phyloP scores from a whole-genome alignment of 148 eudicot genomes.

The Silene conica region DNA sequence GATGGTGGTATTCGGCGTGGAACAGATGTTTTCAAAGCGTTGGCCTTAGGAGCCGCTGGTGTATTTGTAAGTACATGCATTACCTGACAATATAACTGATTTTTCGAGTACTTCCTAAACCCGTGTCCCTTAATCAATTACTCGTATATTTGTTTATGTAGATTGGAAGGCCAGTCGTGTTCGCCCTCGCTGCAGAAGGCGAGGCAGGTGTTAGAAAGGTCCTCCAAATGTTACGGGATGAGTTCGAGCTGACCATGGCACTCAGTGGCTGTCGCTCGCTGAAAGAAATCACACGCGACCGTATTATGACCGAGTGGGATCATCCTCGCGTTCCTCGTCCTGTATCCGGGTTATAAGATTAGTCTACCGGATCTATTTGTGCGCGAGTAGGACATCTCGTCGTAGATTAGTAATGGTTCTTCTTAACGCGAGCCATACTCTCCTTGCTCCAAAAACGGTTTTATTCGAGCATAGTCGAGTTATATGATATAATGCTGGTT shows the following conservation, averaged over 20 bases:
- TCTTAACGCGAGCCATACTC: too few relatives aligned
- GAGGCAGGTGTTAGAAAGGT: constrained; percentile 85
- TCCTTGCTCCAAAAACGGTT: too few relatives aligned
- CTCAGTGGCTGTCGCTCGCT: constrained; percentile 84
- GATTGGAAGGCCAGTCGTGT: constrained; percentile 94
- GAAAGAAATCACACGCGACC: constrained; percentile 73
- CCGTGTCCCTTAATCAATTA: background rate
- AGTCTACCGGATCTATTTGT: too few relatives aligned
- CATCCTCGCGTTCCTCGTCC: constrained; percentile 33
- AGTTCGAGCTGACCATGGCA: constrained; percentile 94
- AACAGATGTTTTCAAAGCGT: constrained; percentile 97
- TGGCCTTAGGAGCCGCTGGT: constrained; percentile 95
- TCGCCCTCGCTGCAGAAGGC: constrained; percentile 89
- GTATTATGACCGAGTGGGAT: constrained; percentile 79
- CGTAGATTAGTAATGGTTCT: too few relatives aligned
- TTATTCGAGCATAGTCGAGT: too few relatives aligned
- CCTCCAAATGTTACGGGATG: constrained; percentile 84
- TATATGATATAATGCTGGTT: too few relatives aligned
- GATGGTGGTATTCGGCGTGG: constrained; percentile 99
- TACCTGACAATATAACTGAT: too few relatives aligned
- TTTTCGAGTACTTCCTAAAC: too few relatives aligned
- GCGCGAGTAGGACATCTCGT: too few relatives aligned
- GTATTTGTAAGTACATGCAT: constrained; percentile 70
- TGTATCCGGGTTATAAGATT: constrained; percentile 41
- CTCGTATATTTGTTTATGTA: constrained; percentile 14